Conservation (phyloP, 371 early-diverging fungal species). For the Umbelopsis sp. region DNA sequence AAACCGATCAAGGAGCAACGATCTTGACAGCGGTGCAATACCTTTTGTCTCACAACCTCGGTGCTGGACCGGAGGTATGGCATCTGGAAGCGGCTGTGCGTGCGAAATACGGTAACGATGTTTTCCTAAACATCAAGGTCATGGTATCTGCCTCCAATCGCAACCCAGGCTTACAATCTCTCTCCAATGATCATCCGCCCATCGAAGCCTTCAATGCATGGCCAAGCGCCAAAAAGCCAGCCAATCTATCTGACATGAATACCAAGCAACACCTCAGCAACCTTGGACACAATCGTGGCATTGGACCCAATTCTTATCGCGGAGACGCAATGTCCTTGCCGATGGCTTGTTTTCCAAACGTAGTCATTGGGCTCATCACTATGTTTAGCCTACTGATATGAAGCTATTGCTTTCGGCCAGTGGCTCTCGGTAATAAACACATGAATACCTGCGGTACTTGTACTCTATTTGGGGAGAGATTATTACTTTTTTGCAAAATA, state of each 20-base stretch:
- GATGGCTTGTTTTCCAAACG: neutral
- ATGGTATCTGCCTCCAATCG: neutral
- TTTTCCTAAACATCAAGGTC: neutral
- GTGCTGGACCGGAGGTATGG: neutral
- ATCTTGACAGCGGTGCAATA: neutral
- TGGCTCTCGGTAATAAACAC: neutral
- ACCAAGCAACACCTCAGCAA: neutral
- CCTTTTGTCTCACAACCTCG: neutral
- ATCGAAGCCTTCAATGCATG: neutral
- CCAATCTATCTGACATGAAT: neutral
- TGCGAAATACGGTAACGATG: neutral
- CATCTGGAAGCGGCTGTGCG: neutral
- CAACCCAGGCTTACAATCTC: neutral
- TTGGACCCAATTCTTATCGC: neutral
- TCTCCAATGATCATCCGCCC: neutral
- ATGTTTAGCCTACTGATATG: neutral
- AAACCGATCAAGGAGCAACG: neutral
- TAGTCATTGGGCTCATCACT: neutral
- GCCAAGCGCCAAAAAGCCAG: neutral
- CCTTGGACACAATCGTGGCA: neutral
- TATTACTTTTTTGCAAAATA: constrained; percentile 36
- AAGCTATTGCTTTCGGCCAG: neutral
- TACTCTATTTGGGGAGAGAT: neutral
- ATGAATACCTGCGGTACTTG: neutral
- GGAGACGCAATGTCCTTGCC: neutral